phyloP scores from a whole-genome alignment of 306 rosid species.

The Cucurbita maxima region DNA sequence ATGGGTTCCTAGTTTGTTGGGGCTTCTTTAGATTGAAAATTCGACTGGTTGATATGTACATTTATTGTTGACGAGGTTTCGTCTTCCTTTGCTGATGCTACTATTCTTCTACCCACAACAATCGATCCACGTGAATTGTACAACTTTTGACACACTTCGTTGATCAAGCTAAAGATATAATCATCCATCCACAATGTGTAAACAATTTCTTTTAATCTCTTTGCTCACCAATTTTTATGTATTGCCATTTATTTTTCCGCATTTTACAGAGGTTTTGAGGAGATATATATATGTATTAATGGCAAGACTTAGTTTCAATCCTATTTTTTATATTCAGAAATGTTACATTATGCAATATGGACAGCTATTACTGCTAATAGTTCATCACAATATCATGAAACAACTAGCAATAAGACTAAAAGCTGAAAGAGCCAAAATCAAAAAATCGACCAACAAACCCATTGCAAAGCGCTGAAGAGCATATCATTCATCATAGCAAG shows the following conservation, averaged over 20 bases:
- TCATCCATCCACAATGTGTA: not conserved
- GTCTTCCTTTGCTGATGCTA: not conserved
- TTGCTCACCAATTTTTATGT: not conserved
- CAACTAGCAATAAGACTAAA: not conserved
- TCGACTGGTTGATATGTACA: not conserved
- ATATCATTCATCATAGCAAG: not conserved
- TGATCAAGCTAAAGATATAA: not conserved
- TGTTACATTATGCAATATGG: conserved; percentile 2
- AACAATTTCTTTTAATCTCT: not conserved
- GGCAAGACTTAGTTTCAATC: not conserved
- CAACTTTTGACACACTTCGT: no score
- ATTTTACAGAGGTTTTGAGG: not conserved
- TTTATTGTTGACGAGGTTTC: not conserved
- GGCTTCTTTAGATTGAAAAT: not conserved
- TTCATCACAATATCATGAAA: not conserved
- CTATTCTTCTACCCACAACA: not conserved
- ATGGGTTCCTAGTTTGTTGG: not conserved
- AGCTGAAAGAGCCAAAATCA: not conserved
- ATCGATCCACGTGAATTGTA: not conserved
- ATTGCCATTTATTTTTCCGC: not conserved
- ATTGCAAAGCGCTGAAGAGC: not conserved
- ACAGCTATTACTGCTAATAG: not conserved
- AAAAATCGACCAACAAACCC: not conserved
- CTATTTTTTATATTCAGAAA: not conserved
- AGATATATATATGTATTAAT: not conserved